Base-by-base conservation (phyloP, 192 early-diverging fungal genomes). In the Linnemannia elongata region DNA sequence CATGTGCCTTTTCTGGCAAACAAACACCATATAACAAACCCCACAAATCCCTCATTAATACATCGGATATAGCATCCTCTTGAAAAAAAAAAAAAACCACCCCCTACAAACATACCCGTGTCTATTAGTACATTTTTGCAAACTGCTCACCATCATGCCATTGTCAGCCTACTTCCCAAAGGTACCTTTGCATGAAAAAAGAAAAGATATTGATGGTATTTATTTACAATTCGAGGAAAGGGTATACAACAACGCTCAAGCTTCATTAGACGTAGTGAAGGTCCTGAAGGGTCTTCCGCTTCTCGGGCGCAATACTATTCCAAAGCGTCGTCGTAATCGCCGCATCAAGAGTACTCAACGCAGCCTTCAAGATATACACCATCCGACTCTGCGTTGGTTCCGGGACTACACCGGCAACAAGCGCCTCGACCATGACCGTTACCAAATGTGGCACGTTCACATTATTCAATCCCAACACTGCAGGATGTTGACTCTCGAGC, bases 401-500 rank as follows among this genome's bases (percentile, higher is more conserved):
- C 4, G 79, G 72, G 5, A 93, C 75, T 3, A 93, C 82, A 33
- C 76, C 81, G 0, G 92, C 77, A 2, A 91, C 90, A 45, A 96
- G 89, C 12, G 89, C 93, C 68, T 94, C 90, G 10, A 89, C 89
- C 75, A 94, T 91, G 1, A 94, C 90, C 44, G 84, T 90, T 6
- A 91, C 90, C 55, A 96, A 68, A 27, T 90, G 84, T 41, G 92
- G 89, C 76, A 96, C 79, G 79, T 94, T 94, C 42, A 80, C 82
- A 76, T 93, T 92, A 75, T 92, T 91, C 38, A 88, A 76, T 12
- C 94, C 94, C 0, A 95, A 76, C 57, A 96, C 87, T 20, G 89
- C 84, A 17, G 93, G 93, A 76, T 95, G 88, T 78, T 91, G 90
- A 15, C 91, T 91, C 36, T 95, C 92, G 27, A 97, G 76, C 8